Percentiles rank a stretch among this genome's conserved stretches.
These are phyloP conservation scores for Malus hybrid DNA, from an alignment of 331 rosid species.

Conservation along the genomic window DNA sequence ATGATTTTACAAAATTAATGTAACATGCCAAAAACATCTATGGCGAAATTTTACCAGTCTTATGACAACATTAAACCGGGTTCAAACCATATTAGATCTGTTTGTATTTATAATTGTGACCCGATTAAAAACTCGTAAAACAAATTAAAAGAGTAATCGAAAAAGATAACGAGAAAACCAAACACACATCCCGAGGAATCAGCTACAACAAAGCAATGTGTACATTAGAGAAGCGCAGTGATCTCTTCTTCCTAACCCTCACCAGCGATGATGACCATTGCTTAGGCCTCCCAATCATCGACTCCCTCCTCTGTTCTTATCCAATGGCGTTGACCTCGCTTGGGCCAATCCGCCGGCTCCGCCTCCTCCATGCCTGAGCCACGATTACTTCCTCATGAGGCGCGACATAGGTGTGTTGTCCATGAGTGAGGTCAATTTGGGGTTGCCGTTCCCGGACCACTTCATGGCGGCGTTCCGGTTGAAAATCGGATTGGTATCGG, in stretches of 20 bases:
- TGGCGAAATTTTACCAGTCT: too few relatives aligned
- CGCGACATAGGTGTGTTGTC: slow-evolving; percentile 47
- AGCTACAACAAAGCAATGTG: slow-evolving; percentile 36
- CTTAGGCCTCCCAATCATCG: slow-evolving; percentile 40
- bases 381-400: slow-evolving; percentile 63
- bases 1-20: too few relatives aligned
- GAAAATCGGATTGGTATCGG: slow-evolving; percentile 37
- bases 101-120: too few relatives aligned
- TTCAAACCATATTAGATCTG: too few relatives aligned
- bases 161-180: not conserved
- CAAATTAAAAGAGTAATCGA: too few relatives aligned
- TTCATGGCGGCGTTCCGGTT: slow-evolving; percentile 32
- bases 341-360: slow-evolving; percentile 46
- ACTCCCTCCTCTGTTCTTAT: slow-evolving; percentile 56
- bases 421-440: slow-evolving; percentile 72
- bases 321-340: slow-evolving; percentile 74
- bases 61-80: too few relatives aligned
- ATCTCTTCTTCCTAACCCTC: slow-evolving; percentile 48
- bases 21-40: too few relatives aligned
- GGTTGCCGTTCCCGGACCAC: slow-evolving; percentile 52
- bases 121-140: too few relatives aligned
- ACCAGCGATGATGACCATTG: slow-evolving; percentile 55
- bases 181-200: not conserved
- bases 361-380: slow-evolving; percentile 35
- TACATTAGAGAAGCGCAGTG: slow-evolving; percentile 54